phyloP scores from a whole-genome alignment of 176 grass and related monocot species.

The Musa beccarii region DNA sequence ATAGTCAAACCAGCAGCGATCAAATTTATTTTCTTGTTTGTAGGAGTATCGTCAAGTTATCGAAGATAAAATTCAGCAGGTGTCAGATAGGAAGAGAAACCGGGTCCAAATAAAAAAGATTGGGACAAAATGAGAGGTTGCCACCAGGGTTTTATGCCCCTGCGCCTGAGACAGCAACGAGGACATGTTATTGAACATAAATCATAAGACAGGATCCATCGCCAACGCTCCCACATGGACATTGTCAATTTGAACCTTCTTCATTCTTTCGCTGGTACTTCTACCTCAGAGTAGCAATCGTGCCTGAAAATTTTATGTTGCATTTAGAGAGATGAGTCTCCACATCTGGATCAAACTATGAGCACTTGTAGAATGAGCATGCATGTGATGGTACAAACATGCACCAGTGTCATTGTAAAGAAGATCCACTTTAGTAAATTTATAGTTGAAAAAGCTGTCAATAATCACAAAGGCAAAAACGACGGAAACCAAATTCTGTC shows the following conservation, averaged over 20 bases:
- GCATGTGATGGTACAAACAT: not conserved
- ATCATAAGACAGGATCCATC: not conserved
- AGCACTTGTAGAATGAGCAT: not conserved
- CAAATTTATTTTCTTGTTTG: no score
- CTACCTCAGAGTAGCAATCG: slow-evolving; percentile 52
- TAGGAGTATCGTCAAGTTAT: no score
- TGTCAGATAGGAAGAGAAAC: no score
- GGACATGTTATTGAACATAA: not conserved
- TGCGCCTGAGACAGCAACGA: no score
- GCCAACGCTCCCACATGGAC: not conserved
- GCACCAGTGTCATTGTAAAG: not conserved
- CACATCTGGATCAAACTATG: not conserved
- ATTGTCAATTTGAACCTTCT: slow-evolving; percentile 15
- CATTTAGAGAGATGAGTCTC: not conserved
- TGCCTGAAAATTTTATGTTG: slow-evolving; percentile 31
- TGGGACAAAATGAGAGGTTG: not conserved
- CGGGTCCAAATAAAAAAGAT: no score
- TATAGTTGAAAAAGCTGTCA: no score
- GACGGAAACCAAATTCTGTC: not conserved
- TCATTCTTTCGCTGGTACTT: slow-evolving; percentile 20
- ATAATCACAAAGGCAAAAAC: no score
- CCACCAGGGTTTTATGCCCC: not conserved
- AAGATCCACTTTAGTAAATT: not conserved
- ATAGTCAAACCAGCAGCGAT: no score
- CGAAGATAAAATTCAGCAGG: no score